Evolutionary conservation across 768 basidiomycete genomes (phyloP), one percentile per base, ranked within the genome.

Genomic region (Lentinula sp.): DNA sequence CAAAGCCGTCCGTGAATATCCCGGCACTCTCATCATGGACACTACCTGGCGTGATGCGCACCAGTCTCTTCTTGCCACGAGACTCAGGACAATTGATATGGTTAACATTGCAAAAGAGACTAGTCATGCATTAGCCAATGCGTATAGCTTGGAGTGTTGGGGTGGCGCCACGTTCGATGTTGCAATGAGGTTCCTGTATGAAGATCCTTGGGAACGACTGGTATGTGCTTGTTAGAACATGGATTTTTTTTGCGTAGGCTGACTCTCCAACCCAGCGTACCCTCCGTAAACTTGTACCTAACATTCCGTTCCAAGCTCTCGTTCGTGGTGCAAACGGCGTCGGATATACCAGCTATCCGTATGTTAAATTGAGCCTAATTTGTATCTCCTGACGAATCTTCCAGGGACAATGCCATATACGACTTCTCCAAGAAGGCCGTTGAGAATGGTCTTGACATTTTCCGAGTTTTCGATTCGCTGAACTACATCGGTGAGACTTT

Each of bases 31-130:
- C 63, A 95, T 97, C 75, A 94, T 95, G 93, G 93, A 99, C 76
- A 98, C 96, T 33, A 98, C 96, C 1, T 98, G 97, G 96, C 91
- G 97, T 73, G 97, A 99, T 70, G 97, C 97, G 23, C 97, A 99
- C 73, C 97, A 99, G 74, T 97, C 95, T 33, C 82, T 99, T 39
- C 86, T 99, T 60, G 97, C 97, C 50, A 99, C 97, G 33, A 90
- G 97, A 63, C 81, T 99, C 54, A 86, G 97, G 64, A 98, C 97
- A 9, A 86, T 90, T 64, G 97, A 99, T 70, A 98, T 98, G 86
- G 92, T 87, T 66, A 98, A 97, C 77, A 98, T 99, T 64, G 97
- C 97, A 57, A 97, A 92, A 74, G 95, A 97, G 81, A 98, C 97
- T 1, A 93, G 90, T 70, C 90, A 91, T 72, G 96, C 96, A 1